Evolutionary conservation across 192 early-diverging fungal genomes (phyloP), one percentile per base, ranked within the genome.

Genomic region (Anaeromyces robustus): DNA sequence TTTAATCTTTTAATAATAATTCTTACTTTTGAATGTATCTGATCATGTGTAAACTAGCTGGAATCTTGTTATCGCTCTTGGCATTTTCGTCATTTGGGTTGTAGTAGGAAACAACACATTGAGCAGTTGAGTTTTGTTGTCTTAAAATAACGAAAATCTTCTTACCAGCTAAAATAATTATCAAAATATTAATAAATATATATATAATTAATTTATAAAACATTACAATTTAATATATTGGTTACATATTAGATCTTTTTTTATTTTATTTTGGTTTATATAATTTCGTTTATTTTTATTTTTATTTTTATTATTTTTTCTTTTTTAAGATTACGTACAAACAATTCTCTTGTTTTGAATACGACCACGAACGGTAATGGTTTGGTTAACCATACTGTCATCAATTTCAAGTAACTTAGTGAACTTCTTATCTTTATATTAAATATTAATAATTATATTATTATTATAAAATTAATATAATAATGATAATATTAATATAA

Each of bases 71-170:
- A 82, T 97, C 88, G 13, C 84, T 88, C 29, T 86, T 82, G 26
- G 89, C 91, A 82, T 97, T 88, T 59, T 89, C 90, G 11, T 68
- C 52, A 68, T 68, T 68, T 68, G 52, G 52, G 11, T 68, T 68
- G 26, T n/a, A n/a, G 52, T 68, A 68, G 22, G 88, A 83, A 30
- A 98, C 81, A 78, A 99, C 88, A 34, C 91, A 95, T 87, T 99
- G 98, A 77, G 94, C 94, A n/a, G 96, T 99, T 52, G 88, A 87
- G 34, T 90, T 91, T 77, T 89, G 87, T 85, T 98, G 95, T 78
- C 98, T 93, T 80, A 99, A 86, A 30, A 93, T 92, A 80, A 99
- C 86, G 86, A 99, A 99, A 83, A 92, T 93, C 88, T 94, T 92
- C 85, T 96, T 96, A 82, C 86, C 85, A 31, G 93, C 91, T 92